Percentiles rank a stretch among this genome's conserved stretches.
Conservation (phyloP, 75 land plant genomes). For the Pseudotsuga menziesii region DNA sequence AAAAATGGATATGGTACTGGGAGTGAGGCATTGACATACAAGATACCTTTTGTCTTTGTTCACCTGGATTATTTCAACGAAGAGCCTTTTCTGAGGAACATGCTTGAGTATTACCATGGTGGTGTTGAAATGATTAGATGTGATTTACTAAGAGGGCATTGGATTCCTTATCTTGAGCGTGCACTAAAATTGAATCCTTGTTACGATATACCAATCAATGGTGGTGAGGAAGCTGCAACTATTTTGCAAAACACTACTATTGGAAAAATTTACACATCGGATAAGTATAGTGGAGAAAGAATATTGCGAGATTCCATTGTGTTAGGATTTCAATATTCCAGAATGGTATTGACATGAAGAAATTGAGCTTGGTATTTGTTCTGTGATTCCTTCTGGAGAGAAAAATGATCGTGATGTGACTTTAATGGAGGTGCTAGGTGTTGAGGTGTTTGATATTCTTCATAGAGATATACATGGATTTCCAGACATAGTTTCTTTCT, state of each 20-base stretch:
- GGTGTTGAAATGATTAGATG: constrained; percentile 99
- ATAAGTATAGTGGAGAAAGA: constrained; percentile 4
- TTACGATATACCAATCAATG: constrained; percentile 84
- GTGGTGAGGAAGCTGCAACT: constrained; percentile 93
- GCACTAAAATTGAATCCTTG: constrained; percentile 77
- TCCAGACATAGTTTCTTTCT: too few relatives aligned
- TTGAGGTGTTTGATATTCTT: too few relatives aligned
- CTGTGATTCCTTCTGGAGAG: too few relatives aligned
- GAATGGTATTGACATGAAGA: too few relatives aligned
- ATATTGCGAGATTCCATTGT: too few relatives aligned
- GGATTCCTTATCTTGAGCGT: constrained; percentile 91
- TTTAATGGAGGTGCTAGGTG: too few relatives aligned
- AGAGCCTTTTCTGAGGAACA: constrained; percentile 95
- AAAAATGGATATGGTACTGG: constrained; percentile 99
- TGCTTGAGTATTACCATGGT: constrained; percentile 95
- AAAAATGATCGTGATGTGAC: too few relatives aligned
- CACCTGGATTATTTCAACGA: constrained; percentile 98
- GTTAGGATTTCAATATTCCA: too few relatives aligned
- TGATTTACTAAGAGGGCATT: constrained; percentile 88
- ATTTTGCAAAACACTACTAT: constrained; percentile 79
- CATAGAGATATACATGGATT: too few relatives aligned
- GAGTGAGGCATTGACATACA: constrained; percentile 94
- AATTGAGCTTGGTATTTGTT: too few relatives aligned
- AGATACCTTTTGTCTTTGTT: constrained; percentile 91
- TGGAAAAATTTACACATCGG: constrained; percentile 57